Percentiles rank a stretch among this genome's conserved stretches.
These are phyloP conservation scores for Tulasnella sp. DNA, from an alignment of 768 basidiomycete species.

Conservation along the genomic window DNA sequence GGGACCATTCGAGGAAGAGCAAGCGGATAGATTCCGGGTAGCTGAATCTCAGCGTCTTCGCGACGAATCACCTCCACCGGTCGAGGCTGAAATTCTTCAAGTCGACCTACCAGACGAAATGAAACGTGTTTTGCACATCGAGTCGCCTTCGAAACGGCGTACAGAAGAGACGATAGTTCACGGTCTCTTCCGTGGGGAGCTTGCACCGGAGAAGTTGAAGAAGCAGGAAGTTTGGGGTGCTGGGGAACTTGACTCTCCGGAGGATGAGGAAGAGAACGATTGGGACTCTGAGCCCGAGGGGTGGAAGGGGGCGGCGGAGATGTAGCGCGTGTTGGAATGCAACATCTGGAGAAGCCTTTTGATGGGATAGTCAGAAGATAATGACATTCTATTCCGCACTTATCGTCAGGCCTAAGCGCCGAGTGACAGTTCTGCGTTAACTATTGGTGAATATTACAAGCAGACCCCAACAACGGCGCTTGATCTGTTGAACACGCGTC, in stretches of 20 bases:
- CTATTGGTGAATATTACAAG: background rate
- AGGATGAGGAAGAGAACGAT: constrained; percentile 14
- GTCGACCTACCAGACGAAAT: constrained; percentile 20
- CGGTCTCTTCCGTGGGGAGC: background rate
- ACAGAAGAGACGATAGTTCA: background rate
- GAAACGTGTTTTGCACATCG: constrained; percentile 7
- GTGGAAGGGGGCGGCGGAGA: constrained; percentile 15
- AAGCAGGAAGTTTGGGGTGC: constrained; percentile 16
- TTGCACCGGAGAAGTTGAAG: constrained; percentile 14
- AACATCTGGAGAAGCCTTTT: background rate
- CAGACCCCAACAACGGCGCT: background rate
- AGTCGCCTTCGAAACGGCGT: constrained; percentile 1
- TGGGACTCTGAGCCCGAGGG: constrained; percentile 21
- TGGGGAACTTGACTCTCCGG: constrained; percentile 9
- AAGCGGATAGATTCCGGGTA: background rate
- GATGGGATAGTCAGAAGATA: background rate
- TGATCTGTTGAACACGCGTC: background rate
- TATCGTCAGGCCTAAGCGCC: background rate
- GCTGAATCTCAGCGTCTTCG: background rate
- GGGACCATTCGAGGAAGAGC: background rate
- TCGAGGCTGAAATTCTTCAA: background rate
- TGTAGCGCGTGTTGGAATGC: constrained; percentile 1
- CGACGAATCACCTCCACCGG: background rate
- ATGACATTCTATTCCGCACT: background rate
- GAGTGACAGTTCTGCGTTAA: background rate